Base-by-base conservation (phyloP, 1,139 yeast species). In the Candida sp. region DNA sequence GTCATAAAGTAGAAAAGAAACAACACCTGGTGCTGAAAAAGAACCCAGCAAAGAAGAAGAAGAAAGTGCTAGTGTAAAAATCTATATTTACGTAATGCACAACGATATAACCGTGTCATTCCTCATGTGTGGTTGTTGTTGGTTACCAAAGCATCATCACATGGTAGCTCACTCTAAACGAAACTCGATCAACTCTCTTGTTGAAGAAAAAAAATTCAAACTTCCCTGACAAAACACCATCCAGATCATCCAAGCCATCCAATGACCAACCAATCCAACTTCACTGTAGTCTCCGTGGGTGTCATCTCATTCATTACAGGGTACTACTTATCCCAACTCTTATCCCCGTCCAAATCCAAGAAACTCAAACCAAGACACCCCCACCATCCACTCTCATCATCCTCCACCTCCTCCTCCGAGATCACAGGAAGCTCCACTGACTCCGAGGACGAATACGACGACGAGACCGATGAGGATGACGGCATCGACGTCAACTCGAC, bases 401-500 rank as follows among this genome's bases (percentile, higher is more conserved):
- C 52, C 22, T 27, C 48, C 23, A 28, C 51, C 8, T 31, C 53
- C 31, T 45, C 48, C 23, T 46, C 48, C 26, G 48, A 40, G 33
- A 40, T 41, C 31, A 46, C 48, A 9, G 45, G 33, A 5, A 32
- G 30, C 25, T 32, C 45, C 17, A 23, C 46, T 3, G 45, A 46
- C 6, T 49, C 49, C n/a, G 53, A 50, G 9, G 51, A 40, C 4
- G 53, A 49, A 6, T 57, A 56, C 11, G 62, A 58, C n/a, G 55
- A 56, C 23, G 38, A 42, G 5, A 74, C 71, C 5, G 73, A 73
- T 1, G 80, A 75, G 5, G 86, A 81, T 39, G 83, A 81, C 39
- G 87, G 80, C 4, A 56, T 63, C 55, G 83, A 69, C 70, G 77
- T 86, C 44, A 81, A 86, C 58, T 85, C 91, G 1, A 67, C 71